Conservation (phyloP, 2,329 filamentous ascomycete genomes). For the Cordyceps militaris region DNA sequence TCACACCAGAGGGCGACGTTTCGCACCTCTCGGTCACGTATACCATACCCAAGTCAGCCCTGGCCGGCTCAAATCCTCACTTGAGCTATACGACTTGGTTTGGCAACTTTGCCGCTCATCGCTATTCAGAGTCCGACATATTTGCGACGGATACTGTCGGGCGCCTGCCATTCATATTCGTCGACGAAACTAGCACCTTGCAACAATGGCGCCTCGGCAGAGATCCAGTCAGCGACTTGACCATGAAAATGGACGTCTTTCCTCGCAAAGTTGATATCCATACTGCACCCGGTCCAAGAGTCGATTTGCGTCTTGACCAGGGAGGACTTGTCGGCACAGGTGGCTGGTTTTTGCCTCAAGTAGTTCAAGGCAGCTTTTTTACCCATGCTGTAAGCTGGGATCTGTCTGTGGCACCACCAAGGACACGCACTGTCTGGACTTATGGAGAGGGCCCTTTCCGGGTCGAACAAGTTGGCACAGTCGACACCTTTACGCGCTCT, state of each 20-base stretch:
- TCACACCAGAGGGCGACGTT: slow-evolving; percentile 1
- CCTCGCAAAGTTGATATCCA: slow-evolving; percentile 13
- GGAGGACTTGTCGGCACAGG: slow-evolving; percentile 11
- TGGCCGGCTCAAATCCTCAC: slow-evolving; percentile 3
- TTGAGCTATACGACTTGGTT: slow-evolving; percentile 10
- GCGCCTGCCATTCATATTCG: slow-evolving; percentile 13
- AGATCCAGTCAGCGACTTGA: slow-evolving; percentile 14
- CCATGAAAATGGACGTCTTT: slow-evolving; percentile 13
- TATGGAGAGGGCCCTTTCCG: slow-evolving; percentile 15
- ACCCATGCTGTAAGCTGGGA: slow-evolving; percentile 14
- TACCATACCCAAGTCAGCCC: slow-evolving; percentile 6
- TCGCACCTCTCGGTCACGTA: slow-evolving; percentile 11
- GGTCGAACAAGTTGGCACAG: slow-evolving; percentile 8
- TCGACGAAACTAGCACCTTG: slow-evolving; percentile 10
- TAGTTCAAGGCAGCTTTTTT: slow-evolving; percentile 11
- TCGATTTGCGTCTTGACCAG: slow-evolving; percentile 14
- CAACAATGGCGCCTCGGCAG: slow-evolving; percentile 15
- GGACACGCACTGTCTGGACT: slow-evolving; percentile 16
- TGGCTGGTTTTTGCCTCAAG: slow-evolving; percentile 14
- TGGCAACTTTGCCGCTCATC: slow-evolving; percentile 9
- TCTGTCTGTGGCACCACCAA: slow-evolving; percentile 11
- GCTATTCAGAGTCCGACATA: slow-evolving; percentile 11
- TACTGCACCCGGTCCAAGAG: slow-evolving; percentile 13
- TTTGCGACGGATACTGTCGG: slow-evolving; percentile 10
- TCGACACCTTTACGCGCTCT: slow-evolving; percentile 11